Percentiles rank a stretch among this genome's conserved stretches.
Evolutionary conservation across 1,139 yeast genomes (phyloP).

Genomic region (Lodderomyces pseudojiufengensis): DNA sequence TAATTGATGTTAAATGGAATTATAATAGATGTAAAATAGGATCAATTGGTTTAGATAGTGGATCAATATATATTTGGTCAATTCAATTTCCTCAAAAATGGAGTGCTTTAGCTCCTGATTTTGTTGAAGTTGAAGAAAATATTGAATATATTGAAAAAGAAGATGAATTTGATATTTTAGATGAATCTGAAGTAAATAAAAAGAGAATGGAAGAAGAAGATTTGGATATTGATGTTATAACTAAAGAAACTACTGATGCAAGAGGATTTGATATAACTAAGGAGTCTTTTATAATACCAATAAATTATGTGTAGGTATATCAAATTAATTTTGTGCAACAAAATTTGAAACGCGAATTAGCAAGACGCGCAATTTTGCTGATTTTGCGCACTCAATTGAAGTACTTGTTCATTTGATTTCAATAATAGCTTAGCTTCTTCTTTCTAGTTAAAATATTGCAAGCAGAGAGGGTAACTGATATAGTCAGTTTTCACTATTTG

Average conservation of each 20-base stretch:
- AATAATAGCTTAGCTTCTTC: no score
- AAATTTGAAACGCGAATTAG: neutral
- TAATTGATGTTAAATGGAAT: conserved; percentile 86
- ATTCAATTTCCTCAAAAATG: conserved; percentile 85
- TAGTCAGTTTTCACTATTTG: no score
- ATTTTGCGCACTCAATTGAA: no score
- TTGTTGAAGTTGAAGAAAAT: conserved; percentile 90
- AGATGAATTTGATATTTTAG: conserved; percentile 86
- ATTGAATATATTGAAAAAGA: conserved; percentile 84
- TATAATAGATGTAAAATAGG: conserved; percentile 69
- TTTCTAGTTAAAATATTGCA: no score
- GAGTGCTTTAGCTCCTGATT: conserved; percentile 97
- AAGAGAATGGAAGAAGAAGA: conserved; percentile 64
- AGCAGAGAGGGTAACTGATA: no score
- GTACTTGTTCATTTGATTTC: no score
- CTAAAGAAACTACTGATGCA: conserved; percentile 61
- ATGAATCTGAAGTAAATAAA: conserved; percentile 58
- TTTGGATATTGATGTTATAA: conserved; percentile 61
- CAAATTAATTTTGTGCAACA: conserved; percentile 6
- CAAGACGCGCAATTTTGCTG: neutral
- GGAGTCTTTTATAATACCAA: conserved; percentile 45
- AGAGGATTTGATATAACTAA: conserved; percentile 53
- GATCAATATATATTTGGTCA: conserved; percentile 80
- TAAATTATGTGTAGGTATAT: conserved; percentile 36
- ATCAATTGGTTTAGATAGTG: conserved; percentile 88